Conservation (phyloP, 371 early-diverging fungal species). For the Mortierella sp. region DNA sequence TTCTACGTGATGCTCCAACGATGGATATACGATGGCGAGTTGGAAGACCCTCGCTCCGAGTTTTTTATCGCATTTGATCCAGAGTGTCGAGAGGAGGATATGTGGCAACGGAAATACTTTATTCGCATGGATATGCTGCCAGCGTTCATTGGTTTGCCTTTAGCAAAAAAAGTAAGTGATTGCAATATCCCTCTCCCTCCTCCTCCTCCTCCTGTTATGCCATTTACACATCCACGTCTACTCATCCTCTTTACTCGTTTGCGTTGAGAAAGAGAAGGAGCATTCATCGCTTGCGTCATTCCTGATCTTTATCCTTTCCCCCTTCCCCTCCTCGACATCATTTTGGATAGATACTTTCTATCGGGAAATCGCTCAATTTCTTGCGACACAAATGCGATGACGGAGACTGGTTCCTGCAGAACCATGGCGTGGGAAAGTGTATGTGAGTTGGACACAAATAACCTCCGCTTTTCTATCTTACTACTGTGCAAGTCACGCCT, state of each 20-base stretch:
- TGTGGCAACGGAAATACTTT: constrained; percentile 85
- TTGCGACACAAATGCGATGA: constrained; percentile 89
- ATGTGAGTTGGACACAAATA: constrained; percentile 16
- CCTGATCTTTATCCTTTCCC: neutral
- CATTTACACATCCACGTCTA: neutral
- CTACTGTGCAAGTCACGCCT: neutral
- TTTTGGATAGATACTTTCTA: constrained; percentile 75
- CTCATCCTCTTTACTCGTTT: neutral
- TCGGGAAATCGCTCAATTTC: constrained; percentile 96
- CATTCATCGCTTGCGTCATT: neutral
- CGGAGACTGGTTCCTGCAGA: constrained; percentile 64
- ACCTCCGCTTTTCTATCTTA: neutral
- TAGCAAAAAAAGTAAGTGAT: constrained; percentile 80
- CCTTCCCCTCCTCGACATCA: too few species aligned
- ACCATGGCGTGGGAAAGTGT: constrained; percentile 53
- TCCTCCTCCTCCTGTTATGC: neutral
- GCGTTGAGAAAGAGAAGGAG: neutral
- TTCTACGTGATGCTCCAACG: constrained; percentile 89
- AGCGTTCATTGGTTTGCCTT: constrained; percentile 74
- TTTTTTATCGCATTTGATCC: constrained; percentile 81
- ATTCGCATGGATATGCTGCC: constrained; percentile 87
- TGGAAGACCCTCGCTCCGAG: constrained; percentile 93
- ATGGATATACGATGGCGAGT: constrained; percentile 97
- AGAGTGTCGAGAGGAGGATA: constrained; percentile 69
- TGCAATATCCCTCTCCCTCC: neutral